These are phyloP conservation scores for Microsporum canis DNA, from an alignment of 2,329 filamentous ascomycete genomes.

Conservation along the genomic window DNA sequence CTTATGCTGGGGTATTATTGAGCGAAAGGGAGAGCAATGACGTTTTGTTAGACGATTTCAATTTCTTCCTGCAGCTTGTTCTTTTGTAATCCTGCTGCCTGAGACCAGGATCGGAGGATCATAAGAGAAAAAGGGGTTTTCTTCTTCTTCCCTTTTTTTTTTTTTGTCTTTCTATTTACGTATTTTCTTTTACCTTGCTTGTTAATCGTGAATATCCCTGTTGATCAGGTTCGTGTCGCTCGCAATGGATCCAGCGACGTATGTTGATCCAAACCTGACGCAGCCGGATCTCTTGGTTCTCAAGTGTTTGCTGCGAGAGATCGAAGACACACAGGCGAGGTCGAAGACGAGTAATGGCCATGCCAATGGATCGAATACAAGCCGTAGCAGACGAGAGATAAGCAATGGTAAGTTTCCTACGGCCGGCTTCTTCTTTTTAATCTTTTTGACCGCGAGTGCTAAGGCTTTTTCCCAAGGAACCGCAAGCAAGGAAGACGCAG, in stretches of 20 bases:
- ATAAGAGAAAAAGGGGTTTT: not conserved
- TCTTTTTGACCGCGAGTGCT: not conserved
- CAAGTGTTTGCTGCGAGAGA: slow-evolving; percentile 6
- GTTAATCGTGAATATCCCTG: not conserved
- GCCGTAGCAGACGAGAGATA: not conserved
- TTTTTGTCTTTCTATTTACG: not conserved
- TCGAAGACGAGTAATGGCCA: not conserved
- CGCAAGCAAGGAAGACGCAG: not conserved
- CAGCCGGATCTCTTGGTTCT: slow-evolving; percentile 8
- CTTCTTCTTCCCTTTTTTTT: not conserved
- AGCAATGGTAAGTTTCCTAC: not conserved
- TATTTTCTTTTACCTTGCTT: not conserved
- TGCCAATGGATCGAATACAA: not conserved
- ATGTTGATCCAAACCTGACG: slow-evolving; percentile 10
- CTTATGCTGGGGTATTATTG: not conserved
- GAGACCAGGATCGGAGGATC: not conserved
- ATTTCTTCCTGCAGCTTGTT: not conserved
- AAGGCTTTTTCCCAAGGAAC: not conserved
- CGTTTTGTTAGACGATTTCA: not conserved
- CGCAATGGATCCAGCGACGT: slow-evolving; percentile 1
- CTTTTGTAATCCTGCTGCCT: not conserved
- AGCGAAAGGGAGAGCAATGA: not conserved
- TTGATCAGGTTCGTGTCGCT: not conserved
- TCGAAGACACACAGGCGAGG: not conserved
- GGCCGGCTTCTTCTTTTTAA: not conserved